A percentile compares a stretch with the other conserved stretches of the same genome.
phyloP scores from a whole-genome alignment of 225 moss, liverwort and hornwort genomes.

The Climacium dendroides region DNA sequence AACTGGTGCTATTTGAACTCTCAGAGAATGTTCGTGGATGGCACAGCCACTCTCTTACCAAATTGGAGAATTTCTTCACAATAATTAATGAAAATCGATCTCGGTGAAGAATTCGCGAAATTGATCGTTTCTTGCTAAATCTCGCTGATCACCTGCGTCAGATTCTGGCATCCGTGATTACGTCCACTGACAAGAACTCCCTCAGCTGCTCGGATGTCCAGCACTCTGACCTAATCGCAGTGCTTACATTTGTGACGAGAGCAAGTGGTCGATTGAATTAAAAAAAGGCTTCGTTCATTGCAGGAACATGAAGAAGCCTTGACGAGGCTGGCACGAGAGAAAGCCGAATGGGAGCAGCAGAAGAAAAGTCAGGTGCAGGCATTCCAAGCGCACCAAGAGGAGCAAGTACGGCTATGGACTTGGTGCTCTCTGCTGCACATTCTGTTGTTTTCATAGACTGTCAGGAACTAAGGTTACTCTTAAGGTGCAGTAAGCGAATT shows the following conservation, averaged over 20 bases:
- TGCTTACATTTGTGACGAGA: neutral
- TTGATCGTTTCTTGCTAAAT: neutral
- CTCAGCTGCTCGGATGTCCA: neutral
- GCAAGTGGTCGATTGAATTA: neutral
- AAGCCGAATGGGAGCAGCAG: constrained; percentile 40
- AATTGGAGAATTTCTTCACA: neutral
- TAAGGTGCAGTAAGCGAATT: neutral
- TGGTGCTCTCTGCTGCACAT: constrained; percentile 3
- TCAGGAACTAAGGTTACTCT: neutral
- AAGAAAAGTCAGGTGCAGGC: constrained; percentile 25
- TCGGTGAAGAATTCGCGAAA: neutral
- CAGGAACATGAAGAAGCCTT: constrained; percentile 35
- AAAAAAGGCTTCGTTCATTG: neutral
- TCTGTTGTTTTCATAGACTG: neutral
- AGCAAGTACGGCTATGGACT: constrained; percentile 22
- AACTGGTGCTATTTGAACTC: neutral
- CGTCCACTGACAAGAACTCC: neutral
- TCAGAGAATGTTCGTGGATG: neutral
- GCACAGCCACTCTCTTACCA: neutral
- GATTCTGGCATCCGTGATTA: neutral
- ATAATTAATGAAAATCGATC: neutral
- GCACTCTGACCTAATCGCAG: neutral
- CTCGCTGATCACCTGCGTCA: neutral
- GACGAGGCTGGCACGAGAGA: constrained; percentile 16
- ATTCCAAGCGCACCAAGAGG: constrained; percentile 34